Base-by-base conservation (phyloP, 1,139 yeast genomes). In the Ashbya aceris region DNA sequence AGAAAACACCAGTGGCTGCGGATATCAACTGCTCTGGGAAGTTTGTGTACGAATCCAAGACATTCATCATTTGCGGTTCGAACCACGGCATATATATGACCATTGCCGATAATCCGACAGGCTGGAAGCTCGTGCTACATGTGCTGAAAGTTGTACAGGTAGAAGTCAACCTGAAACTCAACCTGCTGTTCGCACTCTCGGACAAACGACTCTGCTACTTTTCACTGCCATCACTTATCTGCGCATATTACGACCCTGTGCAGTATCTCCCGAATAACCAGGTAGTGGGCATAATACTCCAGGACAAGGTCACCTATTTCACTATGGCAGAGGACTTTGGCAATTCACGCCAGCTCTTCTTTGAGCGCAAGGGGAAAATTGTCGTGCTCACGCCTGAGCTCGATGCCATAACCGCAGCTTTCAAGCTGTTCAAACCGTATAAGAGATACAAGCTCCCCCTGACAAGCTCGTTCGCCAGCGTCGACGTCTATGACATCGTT, bases 91-190 rank as follows among this genome's bases (percentile, higher is more conserved):
- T 61, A 8, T 49, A 51, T 14, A 38, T 61, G 40, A 48, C 58
- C 27, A 54, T 71, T 32, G 48, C 53, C 10, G 62, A 55, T 33
- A 52, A 56, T 26, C 54, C 62, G 4, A 44, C 56, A 8, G 65
- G 68, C 12, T 84, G 95, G 93, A 73, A 68, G 43, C 69, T 76
- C 45, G 73, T 86, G 7, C 61, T 83, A 30, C 71, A 73, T 48
- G 62, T 79, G 14, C 44, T 64, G 7, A 74, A 72, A 40, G 77
- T 83, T 12, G 68, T 74, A n/a, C 81, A 78, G 52, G 64, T 89
- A 35, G 73, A 74, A 17, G 79, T 81, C 6, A 65, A 83, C 34
- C 73, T 77, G 3, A 71, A 73, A 26, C 67, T 78, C 47, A 75
- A 79, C 36, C 62, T 82, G 33, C 66, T 83, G 9, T 64, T 85